Evolutionary conservation across 1,284 basidiomycete genomes (phyloP).

Genomic region (Sanguinoderma infundibulare): DNA sequence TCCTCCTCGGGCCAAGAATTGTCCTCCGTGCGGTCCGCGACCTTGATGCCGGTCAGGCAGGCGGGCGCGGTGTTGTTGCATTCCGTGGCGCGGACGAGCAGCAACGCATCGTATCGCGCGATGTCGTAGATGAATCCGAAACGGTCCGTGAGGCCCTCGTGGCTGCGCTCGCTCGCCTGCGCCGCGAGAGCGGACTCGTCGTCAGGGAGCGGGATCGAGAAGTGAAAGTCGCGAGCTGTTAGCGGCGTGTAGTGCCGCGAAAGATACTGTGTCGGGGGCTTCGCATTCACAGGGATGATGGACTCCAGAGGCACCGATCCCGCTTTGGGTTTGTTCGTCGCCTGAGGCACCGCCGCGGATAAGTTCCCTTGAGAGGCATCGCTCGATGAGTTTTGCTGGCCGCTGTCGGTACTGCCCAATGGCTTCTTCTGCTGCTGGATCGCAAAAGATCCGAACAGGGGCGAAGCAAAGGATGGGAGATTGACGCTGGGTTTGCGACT

Average conservation of each 20-base stretch:
- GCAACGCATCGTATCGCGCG: conserved; percentile 78
- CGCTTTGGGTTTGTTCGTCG: conserved; percentile 34
- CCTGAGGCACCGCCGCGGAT: conserved; percentile 7
- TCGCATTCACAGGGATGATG: conserved; percentile 84
- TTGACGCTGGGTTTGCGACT: conserved; percentile 42
- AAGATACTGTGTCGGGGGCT: conserved; percentile 86
- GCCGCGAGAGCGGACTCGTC: conserved; percentile 59
- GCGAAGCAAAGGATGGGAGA: conserved; percentile 45
- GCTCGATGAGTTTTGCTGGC: conserved; percentile 25
- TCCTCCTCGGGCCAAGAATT: conserved; percentile 74
- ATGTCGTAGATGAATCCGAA: conserved; percentile 96
- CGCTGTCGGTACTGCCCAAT: conserved; percentile 34
- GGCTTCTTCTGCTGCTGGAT: conserved; percentile 53
- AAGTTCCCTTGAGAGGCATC: conserved; percentile 15
- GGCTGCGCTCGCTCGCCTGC: conserved; percentile 55
- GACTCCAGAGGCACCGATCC: conserved; percentile 87
- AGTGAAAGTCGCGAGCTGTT: conserved; percentile 69
- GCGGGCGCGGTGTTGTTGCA: conserved; percentile 80
- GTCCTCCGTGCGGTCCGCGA: conserved; percentile 80
- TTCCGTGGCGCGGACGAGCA: conserved; percentile 75
- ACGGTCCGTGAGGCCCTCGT: conserved; percentile 83
- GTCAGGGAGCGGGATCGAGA: conserved; percentile 63
- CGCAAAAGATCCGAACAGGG: conserved; percentile 63
- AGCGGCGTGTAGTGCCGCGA: conserved; percentile 74
- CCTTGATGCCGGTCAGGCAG: conserved; percentile 85